Conservation (phyloP, 768 basidiomycete species). For the Suillus lakei region DNA sequence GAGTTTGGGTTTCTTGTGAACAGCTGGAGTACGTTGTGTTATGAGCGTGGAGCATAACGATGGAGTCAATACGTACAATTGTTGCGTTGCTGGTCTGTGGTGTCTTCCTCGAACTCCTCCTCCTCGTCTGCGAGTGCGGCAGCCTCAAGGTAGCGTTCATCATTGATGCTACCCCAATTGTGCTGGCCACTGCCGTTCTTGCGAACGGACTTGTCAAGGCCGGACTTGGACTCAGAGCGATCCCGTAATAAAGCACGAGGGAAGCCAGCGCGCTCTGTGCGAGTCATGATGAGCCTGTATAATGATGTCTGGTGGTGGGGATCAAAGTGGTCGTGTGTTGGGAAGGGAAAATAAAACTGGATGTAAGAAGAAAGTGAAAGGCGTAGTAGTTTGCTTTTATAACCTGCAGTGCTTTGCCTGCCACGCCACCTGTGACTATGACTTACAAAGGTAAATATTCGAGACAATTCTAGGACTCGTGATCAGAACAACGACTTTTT, state of each 20-base stretch:
- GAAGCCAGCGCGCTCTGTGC: constrained; percentile 73
- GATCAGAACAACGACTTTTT: constrained; percentile 2
- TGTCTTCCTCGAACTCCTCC: constrained; percentile 42
- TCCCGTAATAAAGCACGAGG: constrained; percentile 77
- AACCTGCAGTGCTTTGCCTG: constrained; percentile 5
- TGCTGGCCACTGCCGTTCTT: constrained; percentile 83
- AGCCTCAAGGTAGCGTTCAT: constrained; percentile 66
- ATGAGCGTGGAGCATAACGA: constrained; percentile 3
- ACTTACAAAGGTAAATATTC: constrained; percentile 9
- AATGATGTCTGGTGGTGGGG: constrained; percentile 1
- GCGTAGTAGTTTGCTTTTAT: constrained; percentile 25
- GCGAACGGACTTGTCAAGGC: constrained; percentile 70
- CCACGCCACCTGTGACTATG: constrained; percentile 12
- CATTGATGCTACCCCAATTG: constrained; percentile 80
- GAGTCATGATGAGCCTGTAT: constrained; percentile 61
- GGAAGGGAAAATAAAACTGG: background rate
- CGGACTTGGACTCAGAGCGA: constrained; percentile 79
- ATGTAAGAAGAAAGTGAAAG: background rate
- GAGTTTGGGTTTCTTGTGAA: constrained; percentile 33
- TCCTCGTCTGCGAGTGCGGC: constrained; percentile 64
- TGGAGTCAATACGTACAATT: constrained; percentile 1
- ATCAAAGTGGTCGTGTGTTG: constrained; percentile 4
- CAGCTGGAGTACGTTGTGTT: constrained; percentile 15
- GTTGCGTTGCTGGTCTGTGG: constrained; percentile 18
- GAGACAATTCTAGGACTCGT: constrained; percentile 11